Percentiles rank a stretch among this genome's conserved stretches.
These are phyloP conservation scores for Diaporthe sp. DNA, from an alignment of 2,329 filamentous ascomycete species.

Conservation along the genomic window DNA sequence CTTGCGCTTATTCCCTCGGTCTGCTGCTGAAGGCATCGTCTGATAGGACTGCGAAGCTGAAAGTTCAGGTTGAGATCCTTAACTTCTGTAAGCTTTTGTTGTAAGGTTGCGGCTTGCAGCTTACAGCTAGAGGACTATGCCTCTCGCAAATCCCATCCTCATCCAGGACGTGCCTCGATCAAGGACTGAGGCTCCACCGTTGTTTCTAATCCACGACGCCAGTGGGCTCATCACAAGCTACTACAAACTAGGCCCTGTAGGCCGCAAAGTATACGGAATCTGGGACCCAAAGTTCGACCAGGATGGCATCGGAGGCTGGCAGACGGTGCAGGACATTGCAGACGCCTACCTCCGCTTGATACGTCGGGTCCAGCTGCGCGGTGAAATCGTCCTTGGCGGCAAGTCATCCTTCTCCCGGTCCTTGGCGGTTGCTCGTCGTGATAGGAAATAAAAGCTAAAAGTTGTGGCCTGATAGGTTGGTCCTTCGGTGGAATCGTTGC, in stretches of 20 bases:
- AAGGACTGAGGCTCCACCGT: not conserved
- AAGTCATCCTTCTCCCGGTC: not conserved
- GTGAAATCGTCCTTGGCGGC: not conserved
- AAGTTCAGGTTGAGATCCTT: too few species aligned
- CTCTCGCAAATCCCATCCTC: not conserved
- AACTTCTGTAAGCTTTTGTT: too few species aligned
- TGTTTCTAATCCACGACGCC: not conserved
- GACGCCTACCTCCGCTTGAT: not conserved
- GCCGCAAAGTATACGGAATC: not conserved
- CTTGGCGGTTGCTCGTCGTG: too few species aligned
- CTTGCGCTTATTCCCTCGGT: not conserved
- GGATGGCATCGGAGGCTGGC: not conserved
- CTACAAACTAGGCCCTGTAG: not conserved
- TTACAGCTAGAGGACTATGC: not conserved
- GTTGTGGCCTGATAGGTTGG: not conserved
- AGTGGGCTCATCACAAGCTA: not conserved
- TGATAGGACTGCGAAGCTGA: too few species aligned
- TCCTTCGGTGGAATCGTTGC: not conserved
- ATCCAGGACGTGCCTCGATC: not conserved
- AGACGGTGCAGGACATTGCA: not conserved
- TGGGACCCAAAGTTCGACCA: not conserved
- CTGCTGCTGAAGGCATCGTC: too few species aligned
- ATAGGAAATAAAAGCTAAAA: not conserved
- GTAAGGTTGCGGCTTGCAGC: too few species aligned
- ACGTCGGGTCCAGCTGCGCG: not conserved